Evolutionary conservation across 2,329 filamentous ascomycete species (phyloP).

Genomic region (Dothidotthia symphoricarpi): DNA sequence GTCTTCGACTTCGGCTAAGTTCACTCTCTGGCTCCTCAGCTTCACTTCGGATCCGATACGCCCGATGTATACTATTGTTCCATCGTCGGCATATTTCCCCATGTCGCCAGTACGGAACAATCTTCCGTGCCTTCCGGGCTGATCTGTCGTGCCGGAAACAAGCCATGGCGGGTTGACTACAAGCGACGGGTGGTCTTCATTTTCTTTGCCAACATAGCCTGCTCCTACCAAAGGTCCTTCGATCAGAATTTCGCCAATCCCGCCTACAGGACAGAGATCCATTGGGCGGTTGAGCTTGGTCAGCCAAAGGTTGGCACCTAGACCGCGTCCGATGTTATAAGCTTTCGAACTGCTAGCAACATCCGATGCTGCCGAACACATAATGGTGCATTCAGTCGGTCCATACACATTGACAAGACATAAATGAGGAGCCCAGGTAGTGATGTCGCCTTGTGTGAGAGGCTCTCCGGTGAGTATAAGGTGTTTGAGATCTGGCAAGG

Average conservation of each 20-base stretch:
- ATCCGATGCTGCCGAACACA: slow-evolving; percentile 2
- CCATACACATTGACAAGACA: slow-evolving; percentile 10
- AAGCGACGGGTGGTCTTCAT: background rate
- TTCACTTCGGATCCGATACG: too few relatives aligned
- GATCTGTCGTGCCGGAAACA: too few relatives aligned
- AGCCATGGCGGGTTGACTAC: too few relatives aligned
- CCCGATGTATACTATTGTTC: too few relatives aligned
- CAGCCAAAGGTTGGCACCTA: slow-evolving; percentile 1
- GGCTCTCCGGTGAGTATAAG: slow-evolving; percentile 44
- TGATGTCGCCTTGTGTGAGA: slow-evolving; percentile 34
- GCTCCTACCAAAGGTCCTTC: slow-evolving; percentile 31
- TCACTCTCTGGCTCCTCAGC: too few relatives aligned
- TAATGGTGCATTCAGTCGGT: slow-evolving; percentile 12
- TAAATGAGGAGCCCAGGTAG: slow-evolving; percentile 35
- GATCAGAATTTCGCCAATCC: slow-evolving; percentile 36
- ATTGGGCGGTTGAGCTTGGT: slow-evolving; percentile 1
- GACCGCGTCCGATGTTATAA: slow-evolving; percentile 5
- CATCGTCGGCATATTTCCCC: too few relatives aligned
- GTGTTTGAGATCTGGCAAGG: slow-evolving; percentile 39
- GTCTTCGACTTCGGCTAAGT: too few relatives aligned
- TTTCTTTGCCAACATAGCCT: slow-evolving; percentile 43
- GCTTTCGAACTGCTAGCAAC: slow-evolving; percentile 12
- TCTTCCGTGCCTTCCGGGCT: too few relatives aligned
- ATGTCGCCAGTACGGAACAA: too few relatives aligned
- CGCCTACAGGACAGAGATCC: slow-evolving; percentile 19